phyloP scores from a whole-genome alignment of 148 eudicot species.

The Cornus suecica region DNA sequence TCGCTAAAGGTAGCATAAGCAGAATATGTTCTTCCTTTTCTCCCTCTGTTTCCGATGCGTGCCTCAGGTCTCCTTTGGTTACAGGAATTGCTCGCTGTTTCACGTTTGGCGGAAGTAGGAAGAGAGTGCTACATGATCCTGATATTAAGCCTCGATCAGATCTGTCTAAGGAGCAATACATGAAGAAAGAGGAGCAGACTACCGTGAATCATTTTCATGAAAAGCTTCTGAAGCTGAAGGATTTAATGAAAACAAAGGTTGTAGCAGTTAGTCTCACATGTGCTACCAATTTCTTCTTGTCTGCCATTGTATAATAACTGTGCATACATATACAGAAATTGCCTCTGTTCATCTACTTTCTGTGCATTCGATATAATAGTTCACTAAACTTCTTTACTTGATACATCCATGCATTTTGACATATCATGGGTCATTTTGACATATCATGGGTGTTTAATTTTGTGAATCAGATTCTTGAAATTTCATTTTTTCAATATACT shows the following conservation, averaged over 20 bases:
- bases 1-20: not conserved
- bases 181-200: constrained; percentile 81
- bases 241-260: constrained; percentile 90
- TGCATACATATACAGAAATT: not conserved
- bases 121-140: constrained; percentile 72
- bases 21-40: not conserved
- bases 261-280: not conserved
- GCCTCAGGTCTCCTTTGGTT: constrained; percentile 8
- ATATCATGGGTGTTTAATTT: not conserved
- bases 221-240: constrained; percentile 88
- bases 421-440: not conserved
- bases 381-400: not conserved
- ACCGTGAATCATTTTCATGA: constrained; percentile 94
- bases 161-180: constrained; percentile 80
- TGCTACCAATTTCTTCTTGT: not conserved
- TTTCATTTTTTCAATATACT: not conserved
- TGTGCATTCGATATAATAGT: not conserved
- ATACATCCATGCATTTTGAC: not conserved
- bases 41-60: not conserved
- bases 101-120: constrained; percentile 95
- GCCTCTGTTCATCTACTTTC: not conserved
- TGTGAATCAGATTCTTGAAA: not conserved
- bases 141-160: constrained; percentile 59
- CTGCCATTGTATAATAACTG: not conserved
- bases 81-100: constrained; percentile 98